phyloP scores from a whole-genome alignment of 768 basidiomycete species.

The Tylopilus rubrobrunneus region DNA sequence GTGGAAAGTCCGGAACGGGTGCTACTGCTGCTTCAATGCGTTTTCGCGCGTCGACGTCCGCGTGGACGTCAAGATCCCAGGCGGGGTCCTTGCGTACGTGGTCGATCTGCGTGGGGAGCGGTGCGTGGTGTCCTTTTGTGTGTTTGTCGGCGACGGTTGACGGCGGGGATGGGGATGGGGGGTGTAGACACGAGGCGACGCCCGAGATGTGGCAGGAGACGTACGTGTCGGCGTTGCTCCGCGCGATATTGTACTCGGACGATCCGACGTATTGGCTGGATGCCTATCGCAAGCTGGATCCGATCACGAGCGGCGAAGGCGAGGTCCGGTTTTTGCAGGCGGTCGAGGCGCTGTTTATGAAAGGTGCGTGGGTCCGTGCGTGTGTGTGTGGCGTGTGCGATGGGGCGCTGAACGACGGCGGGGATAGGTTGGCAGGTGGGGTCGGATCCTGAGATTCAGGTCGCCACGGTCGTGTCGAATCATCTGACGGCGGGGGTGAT shows the following conservation, averaged over 20 bases:
- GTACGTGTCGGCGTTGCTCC: constrained; percentile 87
- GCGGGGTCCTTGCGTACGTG: constrained; percentile 91
- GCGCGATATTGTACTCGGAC: constrained; percentile 93
- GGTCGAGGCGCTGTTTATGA: constrained; percentile 82
- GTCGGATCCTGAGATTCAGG: constrained; percentile 97
- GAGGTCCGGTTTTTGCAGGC: constrained; percentile 90
- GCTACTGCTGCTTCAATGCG: constrained; percentile 97
- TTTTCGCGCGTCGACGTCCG: constrained; percentile 95
- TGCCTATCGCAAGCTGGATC: constrained; percentile 93
- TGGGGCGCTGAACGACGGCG: background rate
- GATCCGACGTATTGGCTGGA: constrained; percentile 89
- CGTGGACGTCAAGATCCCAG: constrained; percentile 98
- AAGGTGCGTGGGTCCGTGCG: constrained; percentile 45
- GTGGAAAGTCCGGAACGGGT: constrained; percentile 93
- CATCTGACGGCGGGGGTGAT: constrained; percentile 92
- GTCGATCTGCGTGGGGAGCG: constrained; percentile 93
- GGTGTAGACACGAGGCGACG: constrained; percentile 73
- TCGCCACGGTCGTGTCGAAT: constrained; percentile 94
- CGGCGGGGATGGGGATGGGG: background rate
- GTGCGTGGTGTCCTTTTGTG: constrained; percentile 40
- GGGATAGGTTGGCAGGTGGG: constrained; percentile 92
- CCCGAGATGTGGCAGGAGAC: constrained; percentile 96
- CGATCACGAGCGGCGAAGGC: constrained; percentile 83
- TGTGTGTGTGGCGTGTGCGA: too few relatives aligned
- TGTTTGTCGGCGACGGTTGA: too few relatives aligned